Conservation (phyloP, 2,329 filamentous ascomycete species). For the Dryadomyces sulphureus region DNA sequence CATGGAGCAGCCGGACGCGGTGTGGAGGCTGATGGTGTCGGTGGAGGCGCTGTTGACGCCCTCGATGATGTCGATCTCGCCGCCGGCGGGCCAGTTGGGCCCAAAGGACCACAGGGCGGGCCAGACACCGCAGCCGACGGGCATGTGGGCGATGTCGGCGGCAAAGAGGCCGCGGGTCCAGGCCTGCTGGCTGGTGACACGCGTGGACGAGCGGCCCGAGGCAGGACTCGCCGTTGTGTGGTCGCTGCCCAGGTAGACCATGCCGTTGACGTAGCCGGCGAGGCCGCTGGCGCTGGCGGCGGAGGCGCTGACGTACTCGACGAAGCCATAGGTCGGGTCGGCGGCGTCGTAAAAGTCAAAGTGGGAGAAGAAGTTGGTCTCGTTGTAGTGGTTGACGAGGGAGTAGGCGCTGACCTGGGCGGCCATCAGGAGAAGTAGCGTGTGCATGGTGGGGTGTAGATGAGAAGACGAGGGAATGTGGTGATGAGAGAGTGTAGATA, state of each 20-base stretch:
- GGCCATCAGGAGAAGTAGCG: too few relatives aligned
- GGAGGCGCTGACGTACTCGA: constrained; percentile 48
- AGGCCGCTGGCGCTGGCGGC: constrained; percentile 44
- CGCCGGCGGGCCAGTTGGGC: constrained; percentile 51
- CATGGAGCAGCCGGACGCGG: constrained; percentile 43
- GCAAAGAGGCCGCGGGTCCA: constrained; percentile 60
- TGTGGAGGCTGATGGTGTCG: constrained; percentile 56
- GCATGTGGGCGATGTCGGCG: constrained; percentile 63
- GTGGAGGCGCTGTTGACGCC: constrained; percentile 50
- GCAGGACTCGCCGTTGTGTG: constrained; percentile 36
- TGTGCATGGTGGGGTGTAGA: too few relatives aligned
- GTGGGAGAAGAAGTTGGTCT: constrained; percentile 38
- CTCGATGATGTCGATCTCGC: constrained; percentile 73
- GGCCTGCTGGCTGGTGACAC: constrained; percentile 49
- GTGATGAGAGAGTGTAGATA: too few relatives aligned
- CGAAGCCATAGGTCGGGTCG: constrained; percentile 65
- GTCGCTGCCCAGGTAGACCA: constrained; percentile 58
- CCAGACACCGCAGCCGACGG: constrained; percentile 62
- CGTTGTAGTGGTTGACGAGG: constrained; percentile 32
- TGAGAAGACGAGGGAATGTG: too few relatives aligned
- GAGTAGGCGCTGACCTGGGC: constrained; percentile 22
- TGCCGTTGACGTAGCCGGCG: constrained; percentile 37
- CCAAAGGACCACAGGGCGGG: constrained; percentile 60
- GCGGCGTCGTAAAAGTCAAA: constrained; percentile 39
- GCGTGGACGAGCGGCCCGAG: constrained; percentile 53